Evolutionary conservation across 2,329 filamentous ascomycete genomes (phyloP), one percentile per base, ranked within the genome.

Genomic region (Ophiostoma pallidulum): DNA sequence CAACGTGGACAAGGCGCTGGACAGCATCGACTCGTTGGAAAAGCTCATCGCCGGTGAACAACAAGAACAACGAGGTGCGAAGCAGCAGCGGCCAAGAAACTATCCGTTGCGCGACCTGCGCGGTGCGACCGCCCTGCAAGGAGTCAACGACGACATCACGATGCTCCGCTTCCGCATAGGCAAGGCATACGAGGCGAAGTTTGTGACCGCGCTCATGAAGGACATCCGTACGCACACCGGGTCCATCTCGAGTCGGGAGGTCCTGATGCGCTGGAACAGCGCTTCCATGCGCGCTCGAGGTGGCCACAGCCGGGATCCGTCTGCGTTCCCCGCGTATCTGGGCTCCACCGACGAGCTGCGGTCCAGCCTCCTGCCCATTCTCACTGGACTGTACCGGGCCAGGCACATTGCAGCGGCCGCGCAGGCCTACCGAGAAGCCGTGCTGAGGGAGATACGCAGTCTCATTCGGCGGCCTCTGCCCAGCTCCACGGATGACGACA

Each of bases 401-500:
- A 83, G 82, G 53, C 82, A 92, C 58, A 84, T 91, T 2, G 80
- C 81, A 4, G 78, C 82, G 31, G 92, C 92, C 18, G 86, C 89
- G n/a, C 76, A 82, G 33, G 80, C 82, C 0, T 97, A 92, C 63
- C 80, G 91, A 54, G 89, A 94, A 35, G 77, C 86, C 0, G 80
- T 94, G 12, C 69, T 94, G 52, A 82, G 86, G 42, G 92, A 98
- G 64, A 83, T 97, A 62, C 85, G 91, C 57, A 81, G 78, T 29
- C 71, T 97, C 41, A 91, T 98, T 42, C 78, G 89, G 46, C 79
- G 81, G 49, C 85, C 91, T 20, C 72, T 98, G 33, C 92, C 92
- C 1, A 95, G 89, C 59, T 94, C 91, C 10, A 92, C 80, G 57
- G 92, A 98, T 51, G 91, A 97, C 56, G 92, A 98, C 60, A 86